Conservation (phyloP, 75 land plant species). For the Larix kaempferi region DNA sequence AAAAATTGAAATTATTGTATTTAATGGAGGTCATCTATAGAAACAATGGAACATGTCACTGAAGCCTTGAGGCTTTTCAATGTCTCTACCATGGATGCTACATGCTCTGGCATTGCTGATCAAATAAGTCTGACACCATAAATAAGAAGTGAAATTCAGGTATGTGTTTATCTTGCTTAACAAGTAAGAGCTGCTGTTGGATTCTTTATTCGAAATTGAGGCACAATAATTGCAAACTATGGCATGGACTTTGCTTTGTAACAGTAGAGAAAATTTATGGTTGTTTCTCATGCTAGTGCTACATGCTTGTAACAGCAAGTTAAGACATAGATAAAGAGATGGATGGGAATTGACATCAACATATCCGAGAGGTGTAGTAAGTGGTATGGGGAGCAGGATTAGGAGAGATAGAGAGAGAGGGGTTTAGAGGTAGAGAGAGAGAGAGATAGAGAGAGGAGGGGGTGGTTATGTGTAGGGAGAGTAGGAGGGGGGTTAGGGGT, state of each 20-base stretch:
- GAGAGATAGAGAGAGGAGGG: no score
- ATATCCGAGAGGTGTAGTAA: constrained; percentile 93
- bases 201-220: background rate
- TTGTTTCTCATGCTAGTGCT: no score
- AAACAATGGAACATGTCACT: constrained; percentile 85
- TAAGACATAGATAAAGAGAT: constrained; percentile 85
- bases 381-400: no score
- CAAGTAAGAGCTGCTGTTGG: background rate
- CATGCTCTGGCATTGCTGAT: constrained; percentile 84
- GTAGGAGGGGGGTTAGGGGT: no score
- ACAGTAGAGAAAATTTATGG: no score
- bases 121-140: constrained; percentile 85
- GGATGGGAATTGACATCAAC: constrained; percentile 90
- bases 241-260: background rate
- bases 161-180: constrained; percentile 1
- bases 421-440: no score
- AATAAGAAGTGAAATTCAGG: constrained; percentile 93
- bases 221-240: background rate
- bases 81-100: constrained; percentile 95
- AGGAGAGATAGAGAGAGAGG: no score
- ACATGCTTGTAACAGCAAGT: constrained; percentile 71
- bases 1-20: background rate
- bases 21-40: constrained; percentile 58
- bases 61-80: constrained; percentile 89
- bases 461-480: no score